Evolutionary conservation across 768 basidiomycete species (phyloP), one percentile per base, ranked within the genome.

Genomic region (Boletus sp.): DNA sequence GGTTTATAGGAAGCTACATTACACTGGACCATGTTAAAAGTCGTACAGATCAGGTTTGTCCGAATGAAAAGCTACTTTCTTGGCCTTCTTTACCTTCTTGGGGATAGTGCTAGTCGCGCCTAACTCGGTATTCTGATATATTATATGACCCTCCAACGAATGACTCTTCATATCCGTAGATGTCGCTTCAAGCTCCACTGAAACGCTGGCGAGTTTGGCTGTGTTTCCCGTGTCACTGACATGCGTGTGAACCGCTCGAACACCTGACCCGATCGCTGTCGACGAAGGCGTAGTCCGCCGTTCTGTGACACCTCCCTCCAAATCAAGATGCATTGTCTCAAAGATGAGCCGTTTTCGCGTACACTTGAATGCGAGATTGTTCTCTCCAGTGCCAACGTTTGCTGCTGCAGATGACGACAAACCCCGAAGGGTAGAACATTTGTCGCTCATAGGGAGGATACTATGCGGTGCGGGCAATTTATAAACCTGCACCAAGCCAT

Each of bases 281-380:
- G 73, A 59, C 20, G 76, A 71, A 10, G 85, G 79, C 6, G 75
- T 83, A 10, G 89, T 92, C 59, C 87, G 81, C 48, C 91, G 78
- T 69, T 90, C 90, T 12, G 82, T 78, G 29, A 92, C 83, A 15
- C 93, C 90, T n/a, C 93, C 89, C 70, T 94, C 90, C 37, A 91
- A 76, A 68, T 90, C 87, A 28, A 96, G 77, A 72, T 96, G 93
- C 56, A 98, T 76, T 28, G 94, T 98, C 76, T 98, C 96, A 63
- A 98, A 83, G 20, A 95, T 76, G 55, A 98, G 79, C 49, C 93
- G 77, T 68, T 90, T 93, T 64, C 95, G 79, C 65, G 87, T 97
- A 66, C 92, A 90, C 69, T 87, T 90, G 80, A 98, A 99, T 12
- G 90, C 94, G 8, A 99, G 80, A 65, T 98, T 98, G 73, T 98